Evolutionary conservation across 2,329 filamentous ascomycete genomes (phyloP).

Genomic region (Dactylellina sp.): DNA sequence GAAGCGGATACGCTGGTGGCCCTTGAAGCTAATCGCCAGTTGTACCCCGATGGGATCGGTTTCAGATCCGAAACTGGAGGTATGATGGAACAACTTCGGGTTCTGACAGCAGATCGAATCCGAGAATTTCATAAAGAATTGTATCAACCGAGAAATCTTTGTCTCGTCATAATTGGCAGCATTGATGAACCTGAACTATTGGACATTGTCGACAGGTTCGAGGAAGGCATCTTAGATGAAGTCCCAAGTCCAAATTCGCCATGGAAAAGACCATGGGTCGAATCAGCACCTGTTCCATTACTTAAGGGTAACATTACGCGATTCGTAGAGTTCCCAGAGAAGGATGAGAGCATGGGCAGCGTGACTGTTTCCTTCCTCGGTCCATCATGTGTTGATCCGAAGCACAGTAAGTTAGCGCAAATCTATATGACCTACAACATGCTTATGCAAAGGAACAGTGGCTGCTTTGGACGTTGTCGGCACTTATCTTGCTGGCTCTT

Average conservation of each 20-base stretch:
- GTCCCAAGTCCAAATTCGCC: slow-evolving; percentile 80
- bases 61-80: slow-evolving; percentile 99
- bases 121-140: slow-evolving; percentile 94
- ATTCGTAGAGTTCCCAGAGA: slow-evolving; percentile 91
- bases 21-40: slow-evolving; percentile 78
- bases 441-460: slow-evolving; percentile 59
- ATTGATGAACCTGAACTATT: slow-evolving; percentile 84
- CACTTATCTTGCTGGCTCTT: slow-evolving; percentile 90
- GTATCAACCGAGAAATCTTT: slow-evolving; percentile 97
- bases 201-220: slow-evolving; percentile 85
- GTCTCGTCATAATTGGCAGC: slow-evolving; percentile 90
- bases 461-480: slow-evolving; percentile 83
- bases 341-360: slow-evolving; percentile 93
- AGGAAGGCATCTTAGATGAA: slow-evolving; percentile 83
- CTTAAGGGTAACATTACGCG: slow-evolving; percentile 79
- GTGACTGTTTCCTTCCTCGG: slow-evolving; percentile 88
- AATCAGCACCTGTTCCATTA: slow-evolving; percentile 80
- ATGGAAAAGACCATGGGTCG: slow-evolving; percentile 88
- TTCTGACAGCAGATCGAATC: slow-evolving; percentile 87
- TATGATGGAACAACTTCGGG: slow-evolving; percentile 89
- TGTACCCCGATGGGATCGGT: slow-evolving; percentile 89
- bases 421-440: slow-evolving; percentile 57
- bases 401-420: slow-evolving; percentile 67
- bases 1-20: slow-evolving; percentile 87
- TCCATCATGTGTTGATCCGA: slow-evolving; percentile 78